phyloP scores from a whole-genome alignment of 2,329 filamentous ascomycete species.

The Colletotrichum coccodes region DNA sequence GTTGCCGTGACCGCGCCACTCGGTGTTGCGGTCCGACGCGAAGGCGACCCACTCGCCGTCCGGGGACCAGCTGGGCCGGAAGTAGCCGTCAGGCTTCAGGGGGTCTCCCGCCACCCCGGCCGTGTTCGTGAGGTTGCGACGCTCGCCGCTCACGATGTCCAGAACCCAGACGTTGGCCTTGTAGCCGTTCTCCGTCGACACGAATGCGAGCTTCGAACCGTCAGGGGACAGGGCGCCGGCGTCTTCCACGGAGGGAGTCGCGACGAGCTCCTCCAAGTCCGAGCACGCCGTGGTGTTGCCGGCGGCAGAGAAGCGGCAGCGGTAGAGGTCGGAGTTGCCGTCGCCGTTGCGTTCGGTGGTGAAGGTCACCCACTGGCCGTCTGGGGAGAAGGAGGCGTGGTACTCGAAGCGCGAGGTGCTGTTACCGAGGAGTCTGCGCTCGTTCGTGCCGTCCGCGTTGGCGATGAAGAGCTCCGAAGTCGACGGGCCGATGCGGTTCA shows the following conservation, averaged over 20 bases:
- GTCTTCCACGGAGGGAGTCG: constrained; percentile 22
- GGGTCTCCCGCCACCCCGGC: constrained; percentile 15
- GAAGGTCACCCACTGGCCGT: constrained; percentile 15
- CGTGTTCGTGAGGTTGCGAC: constrained; percentile 26
- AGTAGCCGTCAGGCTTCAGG: constrained; percentile 9
- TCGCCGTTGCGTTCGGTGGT: constrained; percentile 25
- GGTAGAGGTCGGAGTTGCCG: constrained; percentile 23
- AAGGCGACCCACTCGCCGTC: constrained; percentile 22
- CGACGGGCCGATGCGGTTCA: constrained; percentile 24
- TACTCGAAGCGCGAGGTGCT: constrained; percentile 8
- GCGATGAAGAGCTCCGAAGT: constrained; percentile 21
- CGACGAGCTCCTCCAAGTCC: constrained; percentile 10
- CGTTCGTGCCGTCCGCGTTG: constrained; percentile 24
- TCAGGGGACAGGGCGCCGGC: constrained; percentile 12
- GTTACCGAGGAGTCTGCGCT: constrained; percentile 12
- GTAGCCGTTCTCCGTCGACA: constrained; percentile 25
- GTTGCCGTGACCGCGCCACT: constrained; percentile 17
- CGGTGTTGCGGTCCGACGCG: constrained; percentile 24
- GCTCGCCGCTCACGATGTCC: constrained; percentile 4
- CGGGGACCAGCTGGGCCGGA: constrained; percentile 21
- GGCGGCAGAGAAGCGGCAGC: constrained; percentile 5
- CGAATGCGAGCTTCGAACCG: neutral
- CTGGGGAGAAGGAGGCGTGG: constrained; percentile 17
- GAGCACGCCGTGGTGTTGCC: constrained; percentile 1
- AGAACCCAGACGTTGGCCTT: constrained; percentile 19